Base-by-base conservation (phyloP, 192 early-diverging fungal species). In the Umbelopsis vinacea region DNA sequence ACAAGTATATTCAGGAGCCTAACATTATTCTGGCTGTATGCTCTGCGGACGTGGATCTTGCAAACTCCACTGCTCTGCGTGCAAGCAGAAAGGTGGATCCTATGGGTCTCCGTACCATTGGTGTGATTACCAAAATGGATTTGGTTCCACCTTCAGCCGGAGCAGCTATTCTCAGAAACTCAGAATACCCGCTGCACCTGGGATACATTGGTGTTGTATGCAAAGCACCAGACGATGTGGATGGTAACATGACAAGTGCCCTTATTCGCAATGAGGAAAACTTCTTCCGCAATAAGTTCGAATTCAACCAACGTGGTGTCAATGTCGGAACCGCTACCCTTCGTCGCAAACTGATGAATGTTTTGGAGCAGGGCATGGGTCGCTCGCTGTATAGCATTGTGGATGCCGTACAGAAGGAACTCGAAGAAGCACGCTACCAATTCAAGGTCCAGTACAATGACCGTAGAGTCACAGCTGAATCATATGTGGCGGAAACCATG, bases 391-490 rank as follows among this genome's bases (percentile, higher is more conserved):
- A 88, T 70, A 85, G 82, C 9, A 93, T 99, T 74, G 88, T 92
- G n/a, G 92, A 96, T 67, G 92, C 93, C 0, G 97, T 99, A n/a
- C 93, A 98, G 71, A 84, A 75, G 72, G 96, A 99, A 74, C 85
- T 99, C 47, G 96, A 98, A 66, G 96, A 99, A 81, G 89, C 96
- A 12, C 88, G 91, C 15, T 99, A 99, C 79, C 95, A 98, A 84
- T 97, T 96, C 85, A 99, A 99, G 81, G 97, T 99, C 12, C 94
- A 96, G 55, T 99, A 98, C 87, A 98, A 98, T 71, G 97, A 99
- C 81, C 92, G 95, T 70, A 86, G 90, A 29, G 93, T 99, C 69
- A 94, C 94, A 22, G 91, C 97, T 46, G 96, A 99, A 82, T 94
- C 93, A 19, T 99, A 99, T 81, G 93, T 94, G 60, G 94, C 96